Evolutionary conservation across 2,329 filamentous ascomycete genomes (phyloP).

Genomic region (Coniochaeta prunicola): DNA sequence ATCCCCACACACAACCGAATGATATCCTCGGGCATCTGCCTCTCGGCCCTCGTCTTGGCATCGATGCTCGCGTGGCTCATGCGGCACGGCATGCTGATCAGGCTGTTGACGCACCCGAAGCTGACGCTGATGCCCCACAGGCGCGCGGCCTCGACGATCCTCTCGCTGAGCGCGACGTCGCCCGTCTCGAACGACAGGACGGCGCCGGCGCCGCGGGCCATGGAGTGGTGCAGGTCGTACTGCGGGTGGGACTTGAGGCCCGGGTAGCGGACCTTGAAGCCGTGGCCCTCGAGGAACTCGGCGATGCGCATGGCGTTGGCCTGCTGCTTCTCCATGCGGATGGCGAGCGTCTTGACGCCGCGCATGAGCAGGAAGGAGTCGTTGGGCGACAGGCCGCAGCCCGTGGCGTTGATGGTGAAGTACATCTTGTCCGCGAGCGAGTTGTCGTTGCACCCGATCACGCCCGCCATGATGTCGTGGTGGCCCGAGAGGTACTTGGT

Average conservation of each 20-base stretch:
- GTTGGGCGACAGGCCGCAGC: constrained; percentile 88
- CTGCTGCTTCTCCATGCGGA: constrained; percentile 99
- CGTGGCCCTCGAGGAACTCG: constrained; percentile 81
- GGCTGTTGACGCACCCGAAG: constrained; percentile 95
- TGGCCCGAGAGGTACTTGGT: constrained; percentile 98
- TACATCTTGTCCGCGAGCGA: constrained; percentile 81
- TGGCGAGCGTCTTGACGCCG: constrained; percentile 91
- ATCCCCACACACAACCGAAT: constrained; percentile 95
- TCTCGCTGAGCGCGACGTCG: constrained; percentile 72
- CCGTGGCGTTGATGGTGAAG: constrained; percentile 95
- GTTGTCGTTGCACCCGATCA: constrained; percentile 83
- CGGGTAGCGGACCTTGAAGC: constrained; percentile 93
- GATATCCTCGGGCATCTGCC: constrained; percentile 92
- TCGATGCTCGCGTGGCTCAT: constrained; percentile 99
- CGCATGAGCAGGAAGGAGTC: constrained; percentile 94
- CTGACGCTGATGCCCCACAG: constrained; percentile 95
- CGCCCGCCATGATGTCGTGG: constrained; percentile 98
- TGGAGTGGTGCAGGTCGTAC: constrained; percentile 92
- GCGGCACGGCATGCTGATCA: constrained; percentile 98
- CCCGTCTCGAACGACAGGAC: constrained; percentile 96
- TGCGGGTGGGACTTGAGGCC: constrained; percentile 92
- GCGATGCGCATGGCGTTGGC: constrained; percentile 85
- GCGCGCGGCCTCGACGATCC: constrained; percentile 87
- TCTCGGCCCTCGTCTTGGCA: constrained; percentile 80
- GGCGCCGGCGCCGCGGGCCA: constrained; percentile 88